A percentile compares a stretch with the other conserved stretches of the same genome.
Evolutionary conservation across 169 alveolate species (phyloP).

Genomic region (Amoebophrya sp.): DNA sequence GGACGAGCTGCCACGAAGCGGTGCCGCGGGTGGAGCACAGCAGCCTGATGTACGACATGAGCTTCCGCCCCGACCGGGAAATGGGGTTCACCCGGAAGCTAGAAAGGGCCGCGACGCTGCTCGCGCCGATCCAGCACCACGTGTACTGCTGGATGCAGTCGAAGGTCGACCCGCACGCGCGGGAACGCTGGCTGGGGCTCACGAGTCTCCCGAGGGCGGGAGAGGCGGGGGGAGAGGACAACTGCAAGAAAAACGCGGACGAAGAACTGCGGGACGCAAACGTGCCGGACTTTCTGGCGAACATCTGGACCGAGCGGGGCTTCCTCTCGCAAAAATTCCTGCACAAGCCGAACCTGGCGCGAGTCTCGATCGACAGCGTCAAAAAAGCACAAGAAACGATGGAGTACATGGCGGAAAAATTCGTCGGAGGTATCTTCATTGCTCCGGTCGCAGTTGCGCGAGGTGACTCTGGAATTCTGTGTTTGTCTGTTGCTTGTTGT

Average conservation of each 20-base stretch:
- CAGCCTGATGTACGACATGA: not conserved
- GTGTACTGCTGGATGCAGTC: not conserved
- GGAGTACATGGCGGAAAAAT: too few relatives aligned
- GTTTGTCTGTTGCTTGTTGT: too few relatives aligned
- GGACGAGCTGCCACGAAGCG: not conserved
- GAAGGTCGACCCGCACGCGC: not conserved
- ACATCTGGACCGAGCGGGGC: not conserved
- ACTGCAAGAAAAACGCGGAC: not conserved
- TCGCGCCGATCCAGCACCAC: not conserved
- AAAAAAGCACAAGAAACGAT: too few relatives aligned
- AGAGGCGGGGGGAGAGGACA: not conserved
- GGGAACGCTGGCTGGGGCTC: not conserved
- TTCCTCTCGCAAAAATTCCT: too few relatives aligned
- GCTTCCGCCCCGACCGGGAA: not conserved
- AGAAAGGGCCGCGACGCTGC: not conserved
- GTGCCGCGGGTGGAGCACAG: not conserved
- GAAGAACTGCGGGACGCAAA: not conserved
- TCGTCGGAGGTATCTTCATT: too few relatives aligned
- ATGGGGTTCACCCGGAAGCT: not conserved
- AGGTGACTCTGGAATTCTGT: too few relatives aligned
- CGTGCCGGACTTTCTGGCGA: not conserved
- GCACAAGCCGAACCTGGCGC: too few relatives aligned
- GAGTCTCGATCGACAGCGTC: too few relatives aligned
- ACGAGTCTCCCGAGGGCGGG: too few relatives aligned
- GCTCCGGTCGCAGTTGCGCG: too few relatives aligned